A percentile compares a stretch with the other conserved stretches of the same genome.
phyloP scores from a whole-genome alignment of 305 asterid genomes.

The Fraxinus dipetala region DNA sequence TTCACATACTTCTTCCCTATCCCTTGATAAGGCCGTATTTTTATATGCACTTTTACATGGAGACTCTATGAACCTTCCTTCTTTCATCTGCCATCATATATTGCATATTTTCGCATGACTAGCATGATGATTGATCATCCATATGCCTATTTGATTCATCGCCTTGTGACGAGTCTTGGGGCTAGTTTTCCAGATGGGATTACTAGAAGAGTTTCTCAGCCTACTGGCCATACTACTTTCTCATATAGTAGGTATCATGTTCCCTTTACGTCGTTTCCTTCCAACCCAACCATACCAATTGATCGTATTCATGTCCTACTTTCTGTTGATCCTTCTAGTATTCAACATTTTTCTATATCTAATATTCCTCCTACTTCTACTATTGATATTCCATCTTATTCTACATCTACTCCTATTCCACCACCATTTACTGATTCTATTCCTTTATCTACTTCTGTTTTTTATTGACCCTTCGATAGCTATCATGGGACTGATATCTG shows the following conservation, averaged over 20 bases:
- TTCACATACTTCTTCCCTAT: neutral
- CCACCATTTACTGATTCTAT: neutral
- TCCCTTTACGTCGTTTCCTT: neutral
- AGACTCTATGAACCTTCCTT: neutral
- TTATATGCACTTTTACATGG: neutral
- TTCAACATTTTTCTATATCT: neutral
- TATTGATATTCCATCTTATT: neutral
- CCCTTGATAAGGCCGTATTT: neutral
- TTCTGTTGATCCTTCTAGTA: neutral
- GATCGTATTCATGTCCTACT: neutral
- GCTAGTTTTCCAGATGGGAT: neutral
- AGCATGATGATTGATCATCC: neutral
- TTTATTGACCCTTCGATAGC: neutral
- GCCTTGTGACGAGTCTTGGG: neutral
- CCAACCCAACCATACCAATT: neutral
- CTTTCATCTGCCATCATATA: neutral
- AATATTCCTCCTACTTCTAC: neutral
- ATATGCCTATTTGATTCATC: neutral
- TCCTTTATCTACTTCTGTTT: neutral
- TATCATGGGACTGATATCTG: too few species aligned
- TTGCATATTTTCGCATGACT: neutral
- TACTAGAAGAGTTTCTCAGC: neutral
- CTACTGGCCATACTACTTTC: neutral
- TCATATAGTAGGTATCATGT: neutral
- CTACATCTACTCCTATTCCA: neutral